Evolutionary conservation across 2,329 filamentous ascomycete species (phyloP), one percentile per base, ranked within the genome.

Genomic region (Fusarium bulbicola): DNA sequence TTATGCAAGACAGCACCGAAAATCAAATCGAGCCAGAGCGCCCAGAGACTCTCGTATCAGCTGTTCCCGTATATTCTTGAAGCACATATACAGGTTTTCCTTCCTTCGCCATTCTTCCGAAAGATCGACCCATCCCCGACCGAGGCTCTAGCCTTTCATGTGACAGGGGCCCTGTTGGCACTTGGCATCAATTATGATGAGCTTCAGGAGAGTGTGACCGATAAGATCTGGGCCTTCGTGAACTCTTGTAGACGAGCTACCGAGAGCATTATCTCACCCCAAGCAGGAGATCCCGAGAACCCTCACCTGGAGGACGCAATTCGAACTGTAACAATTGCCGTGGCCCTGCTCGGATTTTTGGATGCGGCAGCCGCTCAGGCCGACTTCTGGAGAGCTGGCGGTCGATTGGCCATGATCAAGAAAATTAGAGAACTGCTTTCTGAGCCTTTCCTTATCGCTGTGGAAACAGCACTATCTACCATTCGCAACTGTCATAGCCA

Each of bases 271-370:
- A 83, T 87, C 47, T 87, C 82, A 42, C 88, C 84, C 57, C 89
- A 84, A 74, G 86, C 84, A 58, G 87, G 85, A 73, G 87, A 89
- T 40, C 86, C 87, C 43, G 88, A 90, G 54, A 86, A 86, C 68
- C 87, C 89, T 45, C 88, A 90, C 61, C 82, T 92, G 18, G 91
- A 92, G 61, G 90, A 93, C 76, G 90, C 91, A 58, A 85, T 92
- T 62, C 86, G 90, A 34, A 90, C 93, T 59, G 90, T 94, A 59
- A 94, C 92, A 24, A 89, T 97, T 73, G 90, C 93, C 12, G 89
- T 97, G 53, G 95, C 95, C 0, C 85, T 99, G n/a, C 84, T 97
- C 30, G 97, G 96, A 1, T 98, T 99, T 79, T 84, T 99, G 59
- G 91, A 95, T 78, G 95, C 95, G 28, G 92, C 92, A 8, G 91